Percentiles rank a stretch among this genome's conserved stretches.
These are phyloP conservation scores for maize (Zea mays) DNA, from an alignment of 176 grass and related monocot species.

Conservation along the genomic window DNA sequence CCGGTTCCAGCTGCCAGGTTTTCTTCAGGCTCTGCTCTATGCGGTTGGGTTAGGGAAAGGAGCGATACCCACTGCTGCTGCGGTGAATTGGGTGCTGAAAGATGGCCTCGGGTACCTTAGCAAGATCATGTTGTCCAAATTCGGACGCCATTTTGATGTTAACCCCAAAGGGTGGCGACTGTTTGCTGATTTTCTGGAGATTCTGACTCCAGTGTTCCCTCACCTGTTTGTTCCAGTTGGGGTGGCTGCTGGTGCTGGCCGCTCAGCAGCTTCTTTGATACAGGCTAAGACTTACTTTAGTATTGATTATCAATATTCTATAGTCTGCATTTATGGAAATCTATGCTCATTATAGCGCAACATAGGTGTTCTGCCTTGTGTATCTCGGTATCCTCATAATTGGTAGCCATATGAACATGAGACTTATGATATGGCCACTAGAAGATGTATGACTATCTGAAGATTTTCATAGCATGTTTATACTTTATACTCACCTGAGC, in stretches of 20 bases:
- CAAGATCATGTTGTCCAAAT: conserved; percentile 90
- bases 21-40: conserved; percentile 72
- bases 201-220: conserved; percentile 88
- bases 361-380: background rate
- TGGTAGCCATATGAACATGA: background rate
- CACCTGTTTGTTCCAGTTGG: conserved; percentile 89
- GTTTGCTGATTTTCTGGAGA: conserved; percentile 87
- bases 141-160: conserved; percentile 92
- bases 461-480: background rate
- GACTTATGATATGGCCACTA: background rate
- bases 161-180: conserved; percentile 91
- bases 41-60: conserved; percentile 92
- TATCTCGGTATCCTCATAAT: background rate
- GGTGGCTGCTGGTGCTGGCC: conserved; percentile 69
- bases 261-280: conserved; percentile 86
- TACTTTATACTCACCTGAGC: background rate
- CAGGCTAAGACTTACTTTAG: conserved; percentile 48
- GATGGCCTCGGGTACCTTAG: conserved; percentile 88
- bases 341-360: background rate
- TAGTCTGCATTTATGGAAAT: background rate
- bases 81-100: conserved; percentile 91
- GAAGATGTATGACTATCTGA: background rate
- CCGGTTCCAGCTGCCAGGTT: too few relatives aligned
- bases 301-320: background rate
- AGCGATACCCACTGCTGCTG: conserved; percentile 76